Evolutionary conservation across 2,329 filamentous ascomycete species (phyloP).

Genomic region (Cladosporium phlei): DNA sequence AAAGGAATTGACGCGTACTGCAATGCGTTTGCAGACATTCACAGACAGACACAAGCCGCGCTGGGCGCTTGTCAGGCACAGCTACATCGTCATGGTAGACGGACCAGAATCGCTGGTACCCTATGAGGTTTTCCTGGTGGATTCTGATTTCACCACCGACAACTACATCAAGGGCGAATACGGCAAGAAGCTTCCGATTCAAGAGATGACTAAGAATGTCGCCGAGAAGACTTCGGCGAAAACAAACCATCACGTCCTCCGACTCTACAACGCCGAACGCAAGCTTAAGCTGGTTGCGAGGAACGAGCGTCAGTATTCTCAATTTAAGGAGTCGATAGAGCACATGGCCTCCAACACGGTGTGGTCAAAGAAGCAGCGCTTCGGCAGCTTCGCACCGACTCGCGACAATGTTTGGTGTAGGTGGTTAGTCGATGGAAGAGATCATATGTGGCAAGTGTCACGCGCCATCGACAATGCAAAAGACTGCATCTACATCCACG

Average conservation of each 20-base stretch:
- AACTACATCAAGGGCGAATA: no score
- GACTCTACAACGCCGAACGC: conserved; percentile 84
- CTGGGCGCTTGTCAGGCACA: conserved; percentile 97
- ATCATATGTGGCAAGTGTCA: conserved; percentile 99
- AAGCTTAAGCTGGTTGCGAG: conserved; percentile 87
- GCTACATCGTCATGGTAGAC: conserved; percentile 96
- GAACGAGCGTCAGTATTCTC: conserved; percentile 80
- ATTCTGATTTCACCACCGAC: conserved; percentile 78
- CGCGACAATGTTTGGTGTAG: conserved; percentile 82
- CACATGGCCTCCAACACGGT: conserved; percentile 78
- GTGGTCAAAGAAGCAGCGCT: conserved; percentile 80
- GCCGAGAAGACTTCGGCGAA: conserved; percentile 59
- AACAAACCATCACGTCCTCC: conserved; percentile 80
- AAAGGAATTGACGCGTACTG: conserved; percentile 27
- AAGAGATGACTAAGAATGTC: conserved; percentile 61
- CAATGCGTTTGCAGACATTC: conserved; percentile 58
- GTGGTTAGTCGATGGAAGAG: conserved; percentile 92
- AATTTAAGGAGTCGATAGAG: conserved; percentile 89
- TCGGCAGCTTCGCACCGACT: conserved; percentile 89
- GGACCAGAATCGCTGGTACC: conserved; percentile 98
- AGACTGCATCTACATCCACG: conserved; percentile 97
- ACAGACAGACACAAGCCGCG: conserved; percentile 82
- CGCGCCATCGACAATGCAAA: conserved; percentile 94
- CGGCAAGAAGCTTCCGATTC: conserved; percentile 56
- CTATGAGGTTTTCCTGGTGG: conserved; percentile 96